These are phyloP conservation scores for Ceratocystis variospora DNA, from an alignment of 2,329 filamentous ascomycete species.

Conservation along the genomic window DNA sequence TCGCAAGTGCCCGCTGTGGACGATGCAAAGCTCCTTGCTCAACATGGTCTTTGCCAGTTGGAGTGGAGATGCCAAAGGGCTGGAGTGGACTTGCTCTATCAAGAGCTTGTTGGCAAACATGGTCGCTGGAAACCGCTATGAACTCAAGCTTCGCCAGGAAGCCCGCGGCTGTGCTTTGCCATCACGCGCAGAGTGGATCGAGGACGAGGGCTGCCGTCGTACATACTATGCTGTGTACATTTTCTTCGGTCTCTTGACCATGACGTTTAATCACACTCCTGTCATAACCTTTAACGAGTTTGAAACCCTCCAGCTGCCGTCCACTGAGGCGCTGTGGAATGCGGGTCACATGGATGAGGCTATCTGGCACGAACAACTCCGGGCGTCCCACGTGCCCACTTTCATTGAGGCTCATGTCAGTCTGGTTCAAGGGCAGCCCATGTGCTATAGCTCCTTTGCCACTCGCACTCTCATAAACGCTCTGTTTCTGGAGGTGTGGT, in stretches of 20 bases:
- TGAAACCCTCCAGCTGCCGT: constrained; percentile 80
- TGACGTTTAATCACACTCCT: constrained; percentile 96
- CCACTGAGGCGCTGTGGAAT: constrained; percentile 90
- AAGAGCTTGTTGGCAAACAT: constrained; percentile 97
- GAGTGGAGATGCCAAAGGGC: constrained; percentile 93
- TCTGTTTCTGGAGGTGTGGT: constrained; percentile 95
- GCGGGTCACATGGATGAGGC: constrained; percentile 63
- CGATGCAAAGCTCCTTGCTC: constrained; percentile 89
- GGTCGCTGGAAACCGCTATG: constrained; percentile 94
- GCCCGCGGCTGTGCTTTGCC: constrained; percentile 64
- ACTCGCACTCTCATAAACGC: constrained; percentile 98
- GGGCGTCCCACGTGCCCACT: constrained; percentile 61
- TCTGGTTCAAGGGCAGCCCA: constrained; percentile 81
- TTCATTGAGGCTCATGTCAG: constrained; percentile 92
- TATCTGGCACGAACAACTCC: constrained; percentile 60
- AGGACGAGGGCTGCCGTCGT: constrained; percentile 88
- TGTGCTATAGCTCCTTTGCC: constrained; percentile 90
- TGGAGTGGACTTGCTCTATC: constrained; percentile 98
- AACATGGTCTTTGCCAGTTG: constrained; percentile 99
- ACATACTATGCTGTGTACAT: constrained; percentile 99
- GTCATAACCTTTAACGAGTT: constrained; percentile 98
- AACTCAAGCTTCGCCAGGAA: constrained; percentile 84
- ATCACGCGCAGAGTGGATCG: constrained; percentile 80
- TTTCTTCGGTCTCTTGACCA: constrained; percentile 87
- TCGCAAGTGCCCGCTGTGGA: constrained; percentile 91